These are phyloP conservation scores for Solanum peruvianum DNA, from an alignment of 257 asterid genomes.

Conservation along the genomic window DNA sequence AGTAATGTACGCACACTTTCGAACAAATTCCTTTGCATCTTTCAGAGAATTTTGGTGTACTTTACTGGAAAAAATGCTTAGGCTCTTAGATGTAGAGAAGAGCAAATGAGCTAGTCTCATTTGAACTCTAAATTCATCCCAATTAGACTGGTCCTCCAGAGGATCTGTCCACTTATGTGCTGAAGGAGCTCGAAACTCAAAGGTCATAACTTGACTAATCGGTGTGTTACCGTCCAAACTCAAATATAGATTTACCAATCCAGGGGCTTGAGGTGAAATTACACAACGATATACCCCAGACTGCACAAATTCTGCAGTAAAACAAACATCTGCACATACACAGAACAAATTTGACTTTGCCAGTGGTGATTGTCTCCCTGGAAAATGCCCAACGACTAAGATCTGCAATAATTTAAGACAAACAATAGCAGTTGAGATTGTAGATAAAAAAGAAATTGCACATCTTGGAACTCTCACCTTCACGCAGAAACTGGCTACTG, in stretches of 20 bases:
- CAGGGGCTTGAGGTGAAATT: conserved; percentile 62
- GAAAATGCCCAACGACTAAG: conserved; percentile 61
- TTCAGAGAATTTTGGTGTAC: conserved; percentile 40
- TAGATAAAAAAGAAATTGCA: not conserved
- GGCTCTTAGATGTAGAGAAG: conserved; percentile 60
- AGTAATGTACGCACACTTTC: conserved; percentile 36
- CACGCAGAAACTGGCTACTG: not conserved
- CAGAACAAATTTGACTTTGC: conserved; percentile 39
- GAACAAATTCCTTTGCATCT: conserved; percentile 60
- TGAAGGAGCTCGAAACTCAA: conserved; percentile 66
- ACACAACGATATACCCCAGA: conserved; percentile 73
- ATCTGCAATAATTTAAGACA: conserved; percentile 42
- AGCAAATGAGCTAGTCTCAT: conserved; percentile 74
- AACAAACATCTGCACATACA: conserved; percentile 57
- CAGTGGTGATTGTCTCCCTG: conserved; percentile 27
- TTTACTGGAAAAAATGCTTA: conserved; percentile 37
- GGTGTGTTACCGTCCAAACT: conserved; percentile 73
- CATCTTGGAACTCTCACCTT: not conserved
- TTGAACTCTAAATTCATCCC: conserved; percentile 67
- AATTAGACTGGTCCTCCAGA: conserved; percentile 30
- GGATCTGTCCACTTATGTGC: conserved; percentile 13
- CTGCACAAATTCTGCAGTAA: conserved; percentile 51
- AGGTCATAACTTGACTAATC: conserved; percentile 60
- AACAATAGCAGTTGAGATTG: not conserved
- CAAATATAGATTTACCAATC: conserved; percentile 49